Base-by-base conservation (phyloP, 2,329 filamentous ascomycete genomes). In the Talaromyces rugulosus region DNA sequence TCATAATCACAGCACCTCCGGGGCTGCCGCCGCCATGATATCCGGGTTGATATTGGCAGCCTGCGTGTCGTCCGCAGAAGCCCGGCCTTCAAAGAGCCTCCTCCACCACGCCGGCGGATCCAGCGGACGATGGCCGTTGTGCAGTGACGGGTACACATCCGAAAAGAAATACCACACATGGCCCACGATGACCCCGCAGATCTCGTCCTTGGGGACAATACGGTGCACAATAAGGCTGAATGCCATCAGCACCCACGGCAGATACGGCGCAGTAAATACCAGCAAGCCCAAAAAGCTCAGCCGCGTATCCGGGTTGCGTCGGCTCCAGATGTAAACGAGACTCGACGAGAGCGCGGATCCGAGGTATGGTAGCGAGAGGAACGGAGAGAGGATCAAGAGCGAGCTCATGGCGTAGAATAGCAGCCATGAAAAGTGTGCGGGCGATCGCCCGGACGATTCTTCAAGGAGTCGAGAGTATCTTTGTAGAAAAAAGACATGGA, bases 101-200 rank as follows among this genome's bases (percentile, higher is more conserved):
- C 90, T 85, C 94, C 94, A 99, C 88, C 91, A 97, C 63, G 81
- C 79, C 0, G 95, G 95, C 42, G 95, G 94, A 69, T 96, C 94
- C 55, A 99, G 82, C 0, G 95, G 95, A 61, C 91, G 85, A 58
- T 89, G 88, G 18, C 92, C 92, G 65, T 89, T 87, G 77, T 97
- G 91, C 51, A 97, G 84, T 3, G 92, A 90, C 3, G 95, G 95
- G 76, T 96, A 99, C 16, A 99, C 93, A 74, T 99, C 95, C 63
- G 88, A 91, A 77, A 98, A 97, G 80, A 97, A 99, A 77, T 98
- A 99, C 89, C 93, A 98, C 47, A 98, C 84, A 77, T 99, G 95
- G 9, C 95, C 95, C 44, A 98, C 93, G 9, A 95, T 87, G 16
- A 97, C 92, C 4, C 95, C 95, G 80, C 96, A 92, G 65, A 99